Percentiles rank a stretch among this genome's conserved stretches.
phyloP scores from a whole-genome alignment of 352 stramenopile genomes.

The Pythium rishiriense region DNA sequence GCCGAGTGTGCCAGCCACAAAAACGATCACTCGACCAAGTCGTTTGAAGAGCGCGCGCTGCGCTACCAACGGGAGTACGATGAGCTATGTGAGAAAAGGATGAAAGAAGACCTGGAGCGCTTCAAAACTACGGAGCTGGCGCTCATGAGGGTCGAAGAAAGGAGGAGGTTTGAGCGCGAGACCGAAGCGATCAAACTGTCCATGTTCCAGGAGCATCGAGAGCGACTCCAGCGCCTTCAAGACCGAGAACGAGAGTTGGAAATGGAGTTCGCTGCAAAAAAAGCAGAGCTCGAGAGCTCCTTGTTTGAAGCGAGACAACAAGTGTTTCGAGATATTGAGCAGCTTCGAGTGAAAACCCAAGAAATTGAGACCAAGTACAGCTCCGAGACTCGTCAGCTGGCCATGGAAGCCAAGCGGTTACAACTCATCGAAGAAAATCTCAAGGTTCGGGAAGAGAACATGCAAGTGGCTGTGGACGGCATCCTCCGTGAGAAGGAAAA shows the following conservation, averaged over 20 bases:
- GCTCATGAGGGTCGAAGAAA: slow-evolving; percentile 60
- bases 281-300: slow-evolving; percentile 56
- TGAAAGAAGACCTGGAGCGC: slow-evolving; percentile 55
- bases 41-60: slow-evolving; percentile 62
- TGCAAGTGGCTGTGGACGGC: slow-evolving; percentile 42
- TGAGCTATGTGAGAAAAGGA: slow-evolving; percentile 46
- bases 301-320: slow-evolving; percentile 67
- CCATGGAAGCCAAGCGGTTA: slow-evolving; percentile 46
- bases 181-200: slow-evolving; percentile 42
- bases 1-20: slow-evolving; percentile 43
- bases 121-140: slow-evolving; percentile 57
- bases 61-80: slow-evolving; percentile 74
- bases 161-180: slow-evolving; percentile 52
- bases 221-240: slow-evolving; percentile 45
- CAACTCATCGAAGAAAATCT: slow-evolving; percentile 50
- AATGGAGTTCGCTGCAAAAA: slow-evolving; percentile 45
- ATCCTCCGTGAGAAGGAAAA: slow-evolving; percentile 53
- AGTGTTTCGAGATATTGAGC: slow-evolving; percentile 70
- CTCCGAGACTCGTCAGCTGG: slow-evolving; percentile 45
- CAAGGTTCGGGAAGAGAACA: slow-evolving; percentile 44
- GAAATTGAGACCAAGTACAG: slow-evolving; percentile 51
- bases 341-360: slow-evolving; percentile 49
- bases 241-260: slow-evolving; percentile 69
- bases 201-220: slow-evolving; percentile 50
- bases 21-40: slow-evolving; percentile 31